Conservation (phyloP, 2,329 filamentous ascomycete species). For the Ophiocordyceps sinensis region DNA sequence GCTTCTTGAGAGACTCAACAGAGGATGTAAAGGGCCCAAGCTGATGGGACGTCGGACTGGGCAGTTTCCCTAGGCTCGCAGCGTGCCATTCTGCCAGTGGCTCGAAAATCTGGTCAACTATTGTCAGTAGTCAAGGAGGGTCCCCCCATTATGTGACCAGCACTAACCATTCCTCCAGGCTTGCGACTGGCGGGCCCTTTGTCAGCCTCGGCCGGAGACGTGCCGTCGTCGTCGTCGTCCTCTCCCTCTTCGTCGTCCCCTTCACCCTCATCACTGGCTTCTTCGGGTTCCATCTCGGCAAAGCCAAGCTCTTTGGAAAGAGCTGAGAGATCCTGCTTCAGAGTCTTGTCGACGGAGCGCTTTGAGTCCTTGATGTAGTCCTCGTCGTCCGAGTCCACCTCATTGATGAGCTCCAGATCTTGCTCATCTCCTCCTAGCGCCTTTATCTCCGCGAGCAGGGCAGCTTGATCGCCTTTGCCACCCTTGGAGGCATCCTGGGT, state of each 20-base stretch:
- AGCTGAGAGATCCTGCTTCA: conserved; percentile 21
- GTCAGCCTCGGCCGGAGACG: background rate
- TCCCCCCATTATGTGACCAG: background rate
- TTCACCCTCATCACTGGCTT: conserved; percentile 23
- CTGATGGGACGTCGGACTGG: conserved; percentile 29
- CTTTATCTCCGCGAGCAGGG: conserved; percentile 47
- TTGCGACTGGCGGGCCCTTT: conserved; percentile 8
- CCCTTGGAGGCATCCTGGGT: conserved; percentile 8
- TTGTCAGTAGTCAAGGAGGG: conserved; percentile 18
- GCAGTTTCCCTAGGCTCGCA: conserved; percentile 26
- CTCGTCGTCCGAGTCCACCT: conserved; percentile 28
- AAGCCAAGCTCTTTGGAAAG: conserved; percentile 25
- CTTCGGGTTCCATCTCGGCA: conserved; percentile 16
- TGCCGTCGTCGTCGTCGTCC: conserved; percentile 9
- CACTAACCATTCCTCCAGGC: conserved; percentile 20
- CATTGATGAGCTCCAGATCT: conserved; percentile 46
- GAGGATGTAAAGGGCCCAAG: conserved; percentile 25
- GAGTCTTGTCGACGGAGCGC: conserved; percentile 24
- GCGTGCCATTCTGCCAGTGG: conserved; percentile 44
- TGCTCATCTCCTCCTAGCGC: conserved; percentile 51
- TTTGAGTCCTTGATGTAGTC: conserved; percentile 16
- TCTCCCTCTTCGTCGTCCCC: conserved; percentile 7
- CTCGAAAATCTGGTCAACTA: conserved; percentile 33
- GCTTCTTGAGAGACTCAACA: conserved; percentile 42
- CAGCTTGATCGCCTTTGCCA: conserved; percentile 16